A percentile compares a stretch with the other conserved stretches of the same genome.
Evolutionary conservation across 768 basidiomycete genomes (phyloP).

Genomic region (Pleurotus platypus): DNA sequence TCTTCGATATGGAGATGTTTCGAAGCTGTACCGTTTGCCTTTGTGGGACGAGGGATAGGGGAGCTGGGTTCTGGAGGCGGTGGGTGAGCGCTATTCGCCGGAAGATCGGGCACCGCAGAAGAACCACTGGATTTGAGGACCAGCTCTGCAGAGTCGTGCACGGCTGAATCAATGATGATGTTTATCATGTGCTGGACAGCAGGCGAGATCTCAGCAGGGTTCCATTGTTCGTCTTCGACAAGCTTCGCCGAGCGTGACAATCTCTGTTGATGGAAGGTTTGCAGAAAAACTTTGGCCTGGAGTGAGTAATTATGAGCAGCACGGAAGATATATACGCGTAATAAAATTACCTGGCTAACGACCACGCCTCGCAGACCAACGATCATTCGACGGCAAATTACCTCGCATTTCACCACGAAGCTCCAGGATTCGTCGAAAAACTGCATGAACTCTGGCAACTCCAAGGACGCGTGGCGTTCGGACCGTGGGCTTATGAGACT

Average conservation of each 20-base stretch:
- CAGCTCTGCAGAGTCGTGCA: conserved; percentile 76
- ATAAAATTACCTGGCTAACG: conserved; percentile 62
- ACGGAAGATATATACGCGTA: conserved; percentile 4
- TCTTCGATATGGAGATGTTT: conserved; percentile 82
- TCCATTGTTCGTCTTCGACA: conserved; percentile 97
- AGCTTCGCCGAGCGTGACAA: conserved; percentile 80
- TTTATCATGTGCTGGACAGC: conserved; percentile 69
- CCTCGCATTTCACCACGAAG: conserved; percentile 87
- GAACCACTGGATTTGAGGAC: conserved; percentile 28
- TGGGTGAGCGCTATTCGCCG: conserved; percentile 15
- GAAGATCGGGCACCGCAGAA: conserved; percentile 10
- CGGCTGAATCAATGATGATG: conserved; percentile 75
- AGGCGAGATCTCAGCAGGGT: conserved; percentile 67
- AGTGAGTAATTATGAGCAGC: conserved; percentile 8
- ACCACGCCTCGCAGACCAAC: conserved; percentile 86
- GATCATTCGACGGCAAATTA: conserved; percentile 86
- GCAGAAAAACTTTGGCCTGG: conserved; percentile 85
- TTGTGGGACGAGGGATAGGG: conserved; percentile 13
- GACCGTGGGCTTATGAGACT: conserved; percentile 74
- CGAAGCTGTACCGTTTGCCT: conserved; percentile 25
- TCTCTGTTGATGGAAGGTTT: conserved; percentile 78
- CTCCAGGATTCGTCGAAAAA: conserved; percentile 86
- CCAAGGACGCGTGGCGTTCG: conserved; percentile 74
- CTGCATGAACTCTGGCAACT: conserved; percentile 69
- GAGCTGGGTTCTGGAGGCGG: conserved; percentile 14